phyloP scores from a whole-genome alignment of 2,329 filamentous ascomycete genomes.

The Microdochium bolleyi region DNA sequence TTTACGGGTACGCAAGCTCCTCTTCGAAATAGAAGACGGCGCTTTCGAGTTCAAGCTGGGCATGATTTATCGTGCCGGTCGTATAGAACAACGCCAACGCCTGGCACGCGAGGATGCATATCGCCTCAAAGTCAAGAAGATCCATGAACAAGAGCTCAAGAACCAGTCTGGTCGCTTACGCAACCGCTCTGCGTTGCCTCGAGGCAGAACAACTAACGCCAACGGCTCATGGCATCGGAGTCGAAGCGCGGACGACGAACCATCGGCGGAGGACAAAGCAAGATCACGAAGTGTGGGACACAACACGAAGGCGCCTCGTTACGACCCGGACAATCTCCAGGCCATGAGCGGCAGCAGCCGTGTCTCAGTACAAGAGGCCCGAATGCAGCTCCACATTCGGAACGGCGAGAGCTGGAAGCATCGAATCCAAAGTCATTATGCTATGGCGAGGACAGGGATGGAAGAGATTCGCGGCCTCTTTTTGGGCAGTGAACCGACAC shows the following conservation, averaged over 20 bases:
- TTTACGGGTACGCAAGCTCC: constrained; percentile 68
- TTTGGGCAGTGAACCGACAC: constrained; percentile 73
- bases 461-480: constrained; percentile 73
- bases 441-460: constrained; percentile 63
- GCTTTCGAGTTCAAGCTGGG: constrained; percentile 97
- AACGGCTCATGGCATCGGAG: constrained; percentile 37
- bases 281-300: constrained; percentile 23
- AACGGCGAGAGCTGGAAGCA: constrained; percentile 90
- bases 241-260: constrained; percentile 44
- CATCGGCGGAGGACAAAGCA: constrained; percentile 9
- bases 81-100: constrained; percentile 83
- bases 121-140: constrained; percentile 74
- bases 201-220: constrained; percentile 22
- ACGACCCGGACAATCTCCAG: constrained; percentile 69
- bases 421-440: constrained; percentile 72
- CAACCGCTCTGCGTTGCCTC: constrained; percentile 43
- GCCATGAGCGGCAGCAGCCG: constrained; percentile 65
- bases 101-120: constrained; percentile 88
- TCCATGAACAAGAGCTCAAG: constrained; percentile 61
- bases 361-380: constrained; percentile 69
- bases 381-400: constrained; percentile 64
- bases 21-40: constrained; percentile 93
- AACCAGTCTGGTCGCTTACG: constrained; percentile 44
- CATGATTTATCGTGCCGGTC: constrained; percentile 83
- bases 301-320: constrained; percentile 47